Evolutionary conservation across 805 yeast genomes (phyloP).

Genomic region (Nakazawaea laoshanensis): DNA sequence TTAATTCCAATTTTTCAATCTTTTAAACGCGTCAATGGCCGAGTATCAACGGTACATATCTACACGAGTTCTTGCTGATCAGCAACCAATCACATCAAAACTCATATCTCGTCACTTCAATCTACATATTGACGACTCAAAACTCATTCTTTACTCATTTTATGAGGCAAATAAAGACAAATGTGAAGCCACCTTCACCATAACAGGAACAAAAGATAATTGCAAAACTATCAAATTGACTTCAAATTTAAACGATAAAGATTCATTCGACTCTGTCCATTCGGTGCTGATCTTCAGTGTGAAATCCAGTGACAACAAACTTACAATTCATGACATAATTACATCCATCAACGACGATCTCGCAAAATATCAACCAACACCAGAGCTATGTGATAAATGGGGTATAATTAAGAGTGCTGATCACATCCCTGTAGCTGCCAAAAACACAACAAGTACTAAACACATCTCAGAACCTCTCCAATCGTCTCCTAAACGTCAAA

Average conservation of each 20-base stretch:
- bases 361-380: neutral
- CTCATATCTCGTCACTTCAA: conserved; percentile 29
- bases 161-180: conserved; percentile 26
- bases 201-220: conserved; percentile 25
- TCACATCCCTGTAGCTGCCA: neutral
- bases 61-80: conserved; percentile 4
- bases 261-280: conserved; percentile 21
- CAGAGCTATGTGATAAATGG: conserved; percentile 11
- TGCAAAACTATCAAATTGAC: conserved; percentile 4
- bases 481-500: conserved; percentile 1
- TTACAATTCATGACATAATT: conserved; percentile 2
- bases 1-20: conserved; percentile 1
- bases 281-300: conserved; percentile 24
- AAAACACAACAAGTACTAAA: neutral
- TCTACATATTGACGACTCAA: conserved; percentile 31
- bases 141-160: conserved; percentile 28
- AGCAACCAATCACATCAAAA: conserved; percentile 27
- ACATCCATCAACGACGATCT: conserved; percentile 6
- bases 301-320: neutral
- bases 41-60: conserved; percentile 4
- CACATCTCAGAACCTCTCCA: neutral
- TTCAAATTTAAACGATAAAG: conserved; percentile 14
- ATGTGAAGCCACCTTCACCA: conserved; percentile 31
- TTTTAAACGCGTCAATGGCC: neutral
- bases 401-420: conserved; percentile 14